These are phyloP conservation scores for Naganishia sp. DNA, from an alignment of 1,284 basidiomycete species.

Conservation along the genomic window DNA sequence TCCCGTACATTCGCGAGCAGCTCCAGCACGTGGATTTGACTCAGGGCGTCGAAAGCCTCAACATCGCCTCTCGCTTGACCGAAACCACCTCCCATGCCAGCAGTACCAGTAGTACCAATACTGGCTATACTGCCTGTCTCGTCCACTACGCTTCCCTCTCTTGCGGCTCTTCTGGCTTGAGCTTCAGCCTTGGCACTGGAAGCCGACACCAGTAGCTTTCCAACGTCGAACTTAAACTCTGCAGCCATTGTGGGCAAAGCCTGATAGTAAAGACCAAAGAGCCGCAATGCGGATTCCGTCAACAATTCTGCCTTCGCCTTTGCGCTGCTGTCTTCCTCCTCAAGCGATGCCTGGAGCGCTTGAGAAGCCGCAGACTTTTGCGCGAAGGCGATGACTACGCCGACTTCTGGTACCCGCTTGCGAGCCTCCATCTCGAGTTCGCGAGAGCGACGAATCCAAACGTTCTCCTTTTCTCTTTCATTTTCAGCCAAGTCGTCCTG, in stretches of 20 bases:
- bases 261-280: conserved; percentile 80
- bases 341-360: conserved; percentile 44
- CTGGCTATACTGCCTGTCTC: conserved; percentile 49
- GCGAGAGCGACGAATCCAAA: conserved; percentile 64
- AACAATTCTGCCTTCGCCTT: conserved; percentile 58
- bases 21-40: conserved; percentile 76
- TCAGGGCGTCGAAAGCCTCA: conserved; percentile 62
- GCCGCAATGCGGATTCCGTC: conserved; percentile 72
- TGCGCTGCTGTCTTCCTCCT: conserved; percentile 48
- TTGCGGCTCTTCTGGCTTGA: conserved; percentile 45
- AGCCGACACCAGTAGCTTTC: conserved; percentile 69
- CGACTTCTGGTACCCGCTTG: conserved; percentile 75
- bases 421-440: conserved; percentile 76
- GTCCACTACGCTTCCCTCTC: conserved; percentile 51
- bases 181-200: conserved; percentile 48
- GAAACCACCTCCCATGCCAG: conserved; percentile 55
- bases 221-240: conserved; percentile 81
- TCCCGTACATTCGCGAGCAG: conserved; percentile 71
- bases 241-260: conserved; percentile 71
- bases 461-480: conserved; percentile 65
- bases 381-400: conserved; percentile 76
- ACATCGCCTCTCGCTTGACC: conserved; percentile 53
- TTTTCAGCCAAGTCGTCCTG: conserved; percentile 48
- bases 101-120: conserved; percentile 46
- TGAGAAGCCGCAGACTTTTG: conserved; percentile 57